Percentiles rank a stretch among this genome's conserved stretches.
These are phyloP conservation scores for Panaeolus papilionaceus DNA, from an alignment of 768 basidiomycete species.

Conservation along the genomic window DNA sequence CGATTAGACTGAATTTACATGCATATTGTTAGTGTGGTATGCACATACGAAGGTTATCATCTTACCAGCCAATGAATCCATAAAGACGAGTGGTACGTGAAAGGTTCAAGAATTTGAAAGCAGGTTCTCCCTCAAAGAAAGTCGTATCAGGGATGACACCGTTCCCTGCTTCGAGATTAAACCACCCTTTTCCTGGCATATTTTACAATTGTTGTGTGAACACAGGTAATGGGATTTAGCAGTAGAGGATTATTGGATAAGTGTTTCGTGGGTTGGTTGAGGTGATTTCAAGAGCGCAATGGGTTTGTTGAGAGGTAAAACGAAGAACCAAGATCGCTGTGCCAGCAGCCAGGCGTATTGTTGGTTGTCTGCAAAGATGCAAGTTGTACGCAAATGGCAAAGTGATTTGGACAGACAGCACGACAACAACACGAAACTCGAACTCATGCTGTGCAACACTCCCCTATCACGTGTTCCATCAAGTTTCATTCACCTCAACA, in stretches of 20 bases:
- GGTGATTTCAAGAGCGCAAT: not conserved
- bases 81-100: slow-evolving; percentile 84
- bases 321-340: slow-evolving; percentile 31
- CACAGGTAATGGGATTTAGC: not conserved
- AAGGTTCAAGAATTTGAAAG: slow-evolving; percentile 80
- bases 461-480: not conserved
- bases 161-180: slow-evolving; percentile 76
- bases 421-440: not conserved
- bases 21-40: not conserved
- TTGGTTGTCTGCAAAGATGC: slow-evolving; percentile 9
- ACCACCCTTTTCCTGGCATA: slow-evolving; percentile 75
- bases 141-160: slow-evolving; percentile 74
- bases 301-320: slow-evolving; percentile 14
- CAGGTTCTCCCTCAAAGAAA: slow-evolving; percentile 89
- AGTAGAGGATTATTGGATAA: slow-evolving; percentile 1
- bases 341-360: slow-evolving; percentile 37
- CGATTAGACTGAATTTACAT: slow-evolving; percentile 54
- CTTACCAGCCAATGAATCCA: slow-evolving; percentile 86
- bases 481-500: not conserved
- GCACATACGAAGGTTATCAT: not conserved
- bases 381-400: not conserved
- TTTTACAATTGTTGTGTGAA: slow-evolving; percentile 35
- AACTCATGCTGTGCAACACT: not conserved
- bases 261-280: not conserved
- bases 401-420: not conserved